These are phyloP conservation scores for Pythium myriotylum DNA, from an alignment of 352 stramenopile genomes.

Conservation along the genomic window DNA sequence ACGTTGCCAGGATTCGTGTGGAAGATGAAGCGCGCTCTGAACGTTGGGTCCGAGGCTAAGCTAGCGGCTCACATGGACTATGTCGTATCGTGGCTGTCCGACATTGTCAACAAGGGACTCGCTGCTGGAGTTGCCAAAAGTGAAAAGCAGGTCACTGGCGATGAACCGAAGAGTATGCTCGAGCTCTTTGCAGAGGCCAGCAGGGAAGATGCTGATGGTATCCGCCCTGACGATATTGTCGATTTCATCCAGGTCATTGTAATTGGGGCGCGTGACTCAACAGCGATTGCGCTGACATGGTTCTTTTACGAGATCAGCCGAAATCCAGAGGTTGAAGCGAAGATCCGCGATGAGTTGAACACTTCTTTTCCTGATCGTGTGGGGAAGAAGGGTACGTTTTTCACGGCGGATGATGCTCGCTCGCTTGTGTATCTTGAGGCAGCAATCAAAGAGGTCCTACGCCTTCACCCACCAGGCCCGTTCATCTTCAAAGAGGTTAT, in stretches of 20 bases:
- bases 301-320: slow-evolving; percentile 68
- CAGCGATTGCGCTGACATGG: slow-evolving; percentile 71
- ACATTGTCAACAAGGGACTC: slow-evolving; percentile 35
- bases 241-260: slow-evolving; percentile 75
- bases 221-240: slow-evolving; percentile 56
- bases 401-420: slow-evolving; percentile 53
- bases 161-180: slow-evolving; percentile 10
- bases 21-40: slow-evolving; percentile 46
- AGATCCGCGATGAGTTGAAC: slow-evolving; percentile 52
- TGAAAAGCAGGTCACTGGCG: slow-evolving; percentile 30
- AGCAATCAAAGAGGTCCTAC: slow-evolving; percentile 60
- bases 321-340: slow-evolving; percentile 48
- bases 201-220: slow-evolving; percentile 10
- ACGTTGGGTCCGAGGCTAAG: slow-evolving; percentile 40
- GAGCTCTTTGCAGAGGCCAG: slow-evolving; percentile 19
- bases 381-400: slow-evolving; percentile 10
- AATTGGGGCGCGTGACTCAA: slow-evolving; percentile 78
- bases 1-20: slow-evolving; percentile 46
- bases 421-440: slow-evolving; percentile 63
- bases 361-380: slow-evolving; percentile 8
- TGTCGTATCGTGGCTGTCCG: slow-evolving; percentile 41
- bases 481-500: slow-evolving; percentile 61
- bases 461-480: slow-evolving; percentile 58
- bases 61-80: slow-evolving; percentile 32
- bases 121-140: slow-evolving; percentile 6